Evolutionary conservation across 1,284 basidiomycete genomes (phyloP), one percentile per base, ranked within the genome.

Genomic region (Termitomyces sp.): DNA sequence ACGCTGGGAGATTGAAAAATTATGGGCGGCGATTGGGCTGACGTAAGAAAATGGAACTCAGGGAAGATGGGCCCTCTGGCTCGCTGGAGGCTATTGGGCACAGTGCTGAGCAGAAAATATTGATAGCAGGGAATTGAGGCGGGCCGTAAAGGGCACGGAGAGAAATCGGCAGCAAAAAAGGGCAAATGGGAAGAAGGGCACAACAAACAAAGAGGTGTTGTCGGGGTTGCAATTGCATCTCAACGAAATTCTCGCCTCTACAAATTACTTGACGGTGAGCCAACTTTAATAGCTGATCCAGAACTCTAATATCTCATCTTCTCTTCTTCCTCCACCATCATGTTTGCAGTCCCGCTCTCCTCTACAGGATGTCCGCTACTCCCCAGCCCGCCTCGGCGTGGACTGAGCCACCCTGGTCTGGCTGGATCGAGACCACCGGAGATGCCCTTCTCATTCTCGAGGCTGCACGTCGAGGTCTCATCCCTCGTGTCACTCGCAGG

Each of bases 371-470:
- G 77, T 72, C 70, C 42, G 61, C 61, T 54, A 63, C 61, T 44
- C 72, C 61, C 54, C 69, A 72, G 63, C 44, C 48, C 16, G 56
- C 68, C 43, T 63, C 74, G 21, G 75, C 78, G 33, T 90, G 80
- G 87, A 86, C 83, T 8, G 87, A 87, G 59, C 91, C 91, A 0
- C 91, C 92, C 0, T 95, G 91, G 84, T 84, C 81, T 16, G 92
- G 92, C 21, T 96, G 89, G 83, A 94, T 97, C 72, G 91, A 94
- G 68, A 93, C 91, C 2, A 98, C 95, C 0, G 88, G 90, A 62
- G 95, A 98, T 72, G 94, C 95, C 6, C 79, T 98, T 21, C 85
- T 98, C 66, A 91, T 98, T 64, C 91, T 98, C 63, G 95, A 98
- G 66, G 94, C 93, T 3, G 93, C 93, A 30, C 80, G 91, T 42